Conservation (phyloP, 495 filamentous ascomycete genomes). For the Annulohypoxylon nitens region DNA sequence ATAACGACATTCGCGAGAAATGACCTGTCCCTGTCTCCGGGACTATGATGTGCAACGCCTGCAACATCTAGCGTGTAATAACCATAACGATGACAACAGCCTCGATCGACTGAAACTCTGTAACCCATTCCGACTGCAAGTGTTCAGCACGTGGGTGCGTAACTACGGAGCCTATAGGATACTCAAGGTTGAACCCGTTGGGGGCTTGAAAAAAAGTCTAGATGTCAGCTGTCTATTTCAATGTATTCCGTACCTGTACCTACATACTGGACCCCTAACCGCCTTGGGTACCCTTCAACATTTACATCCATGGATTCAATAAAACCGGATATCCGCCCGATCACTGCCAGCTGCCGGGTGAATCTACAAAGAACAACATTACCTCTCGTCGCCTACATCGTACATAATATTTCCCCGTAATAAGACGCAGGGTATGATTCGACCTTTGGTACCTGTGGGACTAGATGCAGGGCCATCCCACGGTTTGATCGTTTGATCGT, state of each 20-base stretch:
- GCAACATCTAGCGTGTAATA: not conserved
- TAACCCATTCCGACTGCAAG: constrained; percentile 44
- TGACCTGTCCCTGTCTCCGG: constrained; percentile 6
- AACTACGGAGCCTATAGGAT: constrained; percentile 3
- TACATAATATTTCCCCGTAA: constrained; percentile 8
- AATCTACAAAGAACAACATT: constrained; percentile 7
- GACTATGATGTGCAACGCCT: constrained; percentile 11
- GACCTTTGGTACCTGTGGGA: constrained; percentile 34
- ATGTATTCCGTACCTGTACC: constrained; percentile 14
- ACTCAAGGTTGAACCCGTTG: constrained; percentile 24
- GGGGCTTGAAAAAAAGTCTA: constrained; percentile 16
- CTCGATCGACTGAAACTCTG: constrained; percentile 14
- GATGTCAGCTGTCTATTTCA: constrained; percentile 15
- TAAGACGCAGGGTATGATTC: constrained; percentile 28
- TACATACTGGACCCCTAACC: not conserved
- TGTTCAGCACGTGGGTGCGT: constrained; percentile 44
- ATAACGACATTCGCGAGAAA: constrained; percentile 12
- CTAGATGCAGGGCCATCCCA: constrained; percentile 34
- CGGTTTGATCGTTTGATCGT: constrained; percentile 28
- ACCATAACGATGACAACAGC: constrained; percentile 7
- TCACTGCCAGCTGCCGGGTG: not conserved
- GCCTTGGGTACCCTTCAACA: constrained; percentile 3
- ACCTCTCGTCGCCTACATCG: not conserved
- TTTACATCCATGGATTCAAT: constrained; percentile 6
- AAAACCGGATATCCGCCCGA: constrained; percentile 7